Evolutionary conservation across 2,329 filamentous ascomycete genomes (phyloP), one percentile per base, ranked within the genome.

Genomic region (Ustilaginoidea virens): DNA sequence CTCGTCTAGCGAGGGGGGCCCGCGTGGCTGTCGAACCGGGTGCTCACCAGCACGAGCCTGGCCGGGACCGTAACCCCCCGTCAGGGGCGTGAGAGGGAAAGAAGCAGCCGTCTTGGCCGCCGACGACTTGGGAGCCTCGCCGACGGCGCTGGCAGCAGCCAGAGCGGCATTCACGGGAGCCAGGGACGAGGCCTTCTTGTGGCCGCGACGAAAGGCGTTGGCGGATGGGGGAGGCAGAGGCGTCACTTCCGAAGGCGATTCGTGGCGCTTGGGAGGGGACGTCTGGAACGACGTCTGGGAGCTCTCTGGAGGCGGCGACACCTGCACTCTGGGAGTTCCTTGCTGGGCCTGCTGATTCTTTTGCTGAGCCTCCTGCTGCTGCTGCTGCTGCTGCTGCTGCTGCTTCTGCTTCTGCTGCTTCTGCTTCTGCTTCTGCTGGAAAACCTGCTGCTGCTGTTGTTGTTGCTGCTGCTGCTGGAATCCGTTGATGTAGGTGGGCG

Each of bases 31-130:
- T 34, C 90, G 85, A 29, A 82, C 60, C 7, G 90, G 90, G 49
- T 98, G 90, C 57, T 96, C 90, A 41, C 90, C 90, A 46, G 85
- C 85, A 49, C 90, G 83, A 34, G 67, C 81, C 52, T 94, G 86
- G 30, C 90, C 90, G 33, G 90, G 90, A 26, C 85, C 90, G 47
- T 96, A 96, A 5, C 76, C 79, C 36, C 85, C 85, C 21, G 76
- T 85, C 53, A 77, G 58, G 2, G 83, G 85, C 5, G 83, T 87
- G 21, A 74, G 62, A 5, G 87, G 83, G 51, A 93, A 80, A 21
- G 72, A 71, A 23, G 80, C n/a, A n/a, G n/a, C 71, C 21, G 81
- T 80, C 61, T 85, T 90, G 33, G 82, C 81, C 1, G 66, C 80
- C 22, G 72, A 61, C 16, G 70, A 69, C 51, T 67, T 74, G 27